Evolutionary conservation across 305 asterid species (phyloP), one percentile per base, ranked within the genome.

Genomic region (Plantago lanceolata): DNA sequence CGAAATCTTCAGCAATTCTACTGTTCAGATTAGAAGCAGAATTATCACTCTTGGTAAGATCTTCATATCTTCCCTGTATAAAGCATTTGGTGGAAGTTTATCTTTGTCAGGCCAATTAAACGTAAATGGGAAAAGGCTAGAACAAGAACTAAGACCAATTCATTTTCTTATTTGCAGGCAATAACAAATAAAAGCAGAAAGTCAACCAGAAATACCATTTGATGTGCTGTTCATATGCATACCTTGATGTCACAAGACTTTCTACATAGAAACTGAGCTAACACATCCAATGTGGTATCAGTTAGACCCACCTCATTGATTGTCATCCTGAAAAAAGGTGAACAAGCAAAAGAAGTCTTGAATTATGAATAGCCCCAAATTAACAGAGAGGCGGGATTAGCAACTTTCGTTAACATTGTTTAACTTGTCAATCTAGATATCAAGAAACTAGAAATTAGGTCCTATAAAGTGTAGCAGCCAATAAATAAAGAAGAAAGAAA

Each of bases 41-140:
- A 66, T 48, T 73, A 74, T 59, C 71, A 68, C 63, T 79, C 82
- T 84, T 79, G 62, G 76, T 54, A 62, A 85, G 85, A 81, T 80
- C 87, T 84, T 90, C 97, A 75, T 80, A 84, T 79, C 96, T 84
- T 79, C 82, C 99, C 97, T 94, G 99, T 78, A 86, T 75, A 84
- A 81, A 79, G 85, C 76, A 77, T 74, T 83, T 48, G 72, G 78
- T 74, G 79, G 90, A 84, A 78, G 85, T 81, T 85, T 81, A 84
- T 83, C 71, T 84, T 84, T 71, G 81, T 76, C 81, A 84, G 78
- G 69, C 79, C 78, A 82, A 83, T 76, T 80, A 74, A 82, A 75
- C 68, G 49, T 73, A 67, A 82, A 73, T 72, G 78, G 87, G 89
- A 81, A 82, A 79, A 79, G 77, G 84, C 85, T 82, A 78, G 88